Evolutionary conservation across 2,329 filamentous ascomycete genomes (phyloP), one percentile per base, ranked within the genome.

Genomic region (Diplodia seriata): DNA sequence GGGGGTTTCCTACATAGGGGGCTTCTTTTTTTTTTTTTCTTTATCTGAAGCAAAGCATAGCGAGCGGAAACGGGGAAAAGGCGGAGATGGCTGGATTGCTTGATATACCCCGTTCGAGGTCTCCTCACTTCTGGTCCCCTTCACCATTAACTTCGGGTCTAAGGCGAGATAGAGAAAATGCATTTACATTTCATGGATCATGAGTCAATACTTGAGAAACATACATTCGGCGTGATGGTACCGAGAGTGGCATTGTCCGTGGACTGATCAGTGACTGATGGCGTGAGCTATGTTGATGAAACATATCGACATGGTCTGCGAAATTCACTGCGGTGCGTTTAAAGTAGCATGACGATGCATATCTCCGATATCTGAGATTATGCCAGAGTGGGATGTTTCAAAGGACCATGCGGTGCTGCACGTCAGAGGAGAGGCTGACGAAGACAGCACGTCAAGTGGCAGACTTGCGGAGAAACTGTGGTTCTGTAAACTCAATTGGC

Each of bases 71-170:
- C 14, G 40, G 50, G 54, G 62, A 15, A 47, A 65, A 47, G 43
- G 40, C 15, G 33, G 38, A 56, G 20, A 55, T 55, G 40, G 50
- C 63, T 26, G 15, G 69, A 50, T 63, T 69, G 69, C 59, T 63
- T 51, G 59, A 63, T 63, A 63, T 63, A 63, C 59, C 59, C 59
- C 47, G 29, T 51, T 50, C 43, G 50, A 49, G 56, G 70, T 26
- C 33, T 26, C 18, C n/a, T 51, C 23, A 33, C 12, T 23, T 38
- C 14, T 9, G 14, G 18, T 18, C 23, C 15, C 14, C 56, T 15
- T 51, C 26, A 31, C n/a, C n/a, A 23, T 43, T 38, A 63, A 43
- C n/a, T 23, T 51, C 26, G 29, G 12, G 38, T 40, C 23, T 62
- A 62, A 63, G 51, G 7, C 18, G 51, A 51, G 47, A 33, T 4